phyloP scores from a whole-genome alignment of 768 basidiomycete species.

The Lactifluus rugatus region DNA sequence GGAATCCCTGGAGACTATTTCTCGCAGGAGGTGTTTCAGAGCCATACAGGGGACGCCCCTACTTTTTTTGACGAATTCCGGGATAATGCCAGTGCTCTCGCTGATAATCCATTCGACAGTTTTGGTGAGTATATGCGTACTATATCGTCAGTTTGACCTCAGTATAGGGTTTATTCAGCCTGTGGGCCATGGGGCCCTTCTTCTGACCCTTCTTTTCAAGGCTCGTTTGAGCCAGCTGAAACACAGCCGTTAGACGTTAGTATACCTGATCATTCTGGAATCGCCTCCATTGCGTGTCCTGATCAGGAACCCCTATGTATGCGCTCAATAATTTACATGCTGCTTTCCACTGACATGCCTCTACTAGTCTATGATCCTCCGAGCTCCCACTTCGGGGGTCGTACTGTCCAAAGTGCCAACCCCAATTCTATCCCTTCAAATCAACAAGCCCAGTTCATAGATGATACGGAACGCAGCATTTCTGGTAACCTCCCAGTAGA shows the following conservation, averaged over 20 bases:
- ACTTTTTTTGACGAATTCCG: not conserved
- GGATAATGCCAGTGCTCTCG: not conserved
- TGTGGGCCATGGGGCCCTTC: not conserved
- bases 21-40: not conserved
- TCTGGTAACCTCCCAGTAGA: not conserved
- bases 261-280: not conserved
- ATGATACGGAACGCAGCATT: not conserved
- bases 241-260: not conserved
- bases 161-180: not conserved
- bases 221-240: not conserved
- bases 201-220: not conserved
- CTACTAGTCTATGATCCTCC: not conserved
- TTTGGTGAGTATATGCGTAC: slow-evolving; percentile 11
- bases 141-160: not conserved
- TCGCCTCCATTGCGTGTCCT: not conserved
- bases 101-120: not conserved
- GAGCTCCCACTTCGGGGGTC: not conserved
- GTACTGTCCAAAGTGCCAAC: not conserved
- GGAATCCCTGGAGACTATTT: slow-evolving; percentile 1
- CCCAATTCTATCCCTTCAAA: not conserved
- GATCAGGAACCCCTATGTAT: not conserved
- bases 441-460: not conserved
- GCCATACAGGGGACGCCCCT: not conserved
- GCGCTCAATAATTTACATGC: not conserved
- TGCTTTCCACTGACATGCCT: not conserved